Percentiles rank a stretch among this genome's conserved stretches.
Conservation (phyloP, 140 eudicot species). For the Erigeron philadelphicus region DNA sequence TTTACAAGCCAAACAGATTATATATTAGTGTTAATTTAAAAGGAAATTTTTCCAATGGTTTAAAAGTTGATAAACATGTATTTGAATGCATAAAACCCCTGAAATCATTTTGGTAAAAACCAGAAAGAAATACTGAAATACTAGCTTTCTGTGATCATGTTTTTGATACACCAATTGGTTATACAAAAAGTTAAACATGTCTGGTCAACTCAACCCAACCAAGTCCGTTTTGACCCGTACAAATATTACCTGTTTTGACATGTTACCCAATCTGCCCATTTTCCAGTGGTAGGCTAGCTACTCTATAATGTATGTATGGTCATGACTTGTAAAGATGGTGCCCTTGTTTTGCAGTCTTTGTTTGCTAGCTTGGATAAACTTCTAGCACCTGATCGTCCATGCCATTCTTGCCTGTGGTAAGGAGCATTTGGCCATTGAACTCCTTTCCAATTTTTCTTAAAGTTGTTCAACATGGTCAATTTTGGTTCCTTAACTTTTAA, state of each 20-base stretch:
- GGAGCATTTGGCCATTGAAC: background rate
- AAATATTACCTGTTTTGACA: background rate
- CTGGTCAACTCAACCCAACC: background rate
- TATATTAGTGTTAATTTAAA: too few relatives aligned
- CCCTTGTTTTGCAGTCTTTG: slow-evolving; percentile 45
- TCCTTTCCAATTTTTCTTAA: too few relatives aligned
- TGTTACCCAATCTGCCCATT: background rate
- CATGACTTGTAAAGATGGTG: background rate
- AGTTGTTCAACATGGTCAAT: too few relatives aligned
- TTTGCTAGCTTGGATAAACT: slow-evolving; percentile 58
- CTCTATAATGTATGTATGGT: background rate
- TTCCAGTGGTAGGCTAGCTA: background rate
- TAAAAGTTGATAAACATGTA: background rate
- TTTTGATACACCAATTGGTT: too few relatives aligned
- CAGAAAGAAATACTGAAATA: too few relatives aligned
- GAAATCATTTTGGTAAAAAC: too few relatives aligned
- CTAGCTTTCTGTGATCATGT: too few relatives aligned
- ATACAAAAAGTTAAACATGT: too few relatives aligned
- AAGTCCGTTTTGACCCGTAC: background rate
- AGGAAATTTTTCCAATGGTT: background rate
- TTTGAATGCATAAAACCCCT: too few relatives aligned
- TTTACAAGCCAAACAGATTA: background rate
- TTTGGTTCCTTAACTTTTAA: too few relatives aligned
- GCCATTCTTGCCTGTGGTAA: slow-evolving; percentile 66
- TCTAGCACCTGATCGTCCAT: slow-evolving; percentile 62